Conservation (phyloP, 768 basidiomycete species). For the Boletus reticuloceps region DNA sequence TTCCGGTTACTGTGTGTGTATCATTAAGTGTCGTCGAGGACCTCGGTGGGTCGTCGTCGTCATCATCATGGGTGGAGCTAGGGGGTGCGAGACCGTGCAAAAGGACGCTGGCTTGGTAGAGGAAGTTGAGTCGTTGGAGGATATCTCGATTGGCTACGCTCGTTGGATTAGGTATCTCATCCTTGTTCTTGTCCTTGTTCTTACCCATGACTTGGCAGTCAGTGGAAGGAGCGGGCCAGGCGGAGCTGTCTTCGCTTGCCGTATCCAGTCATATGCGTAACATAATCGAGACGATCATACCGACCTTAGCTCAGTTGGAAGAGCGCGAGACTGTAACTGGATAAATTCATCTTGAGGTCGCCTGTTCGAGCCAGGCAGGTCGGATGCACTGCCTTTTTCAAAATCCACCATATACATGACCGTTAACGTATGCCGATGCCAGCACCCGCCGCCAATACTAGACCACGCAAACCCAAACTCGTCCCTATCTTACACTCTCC, state of each 20-base stretch:
- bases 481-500: no score
- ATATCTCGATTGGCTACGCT: conserved; percentile 68
- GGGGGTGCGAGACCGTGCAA: conserved; percentile 40
- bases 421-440: no score
- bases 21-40: neutral
- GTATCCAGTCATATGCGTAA: neutral
- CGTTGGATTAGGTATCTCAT: conserved; percentile 54
- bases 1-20: neutral
- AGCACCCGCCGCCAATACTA: no score
- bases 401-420: no score
- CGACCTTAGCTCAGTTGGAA: conserved; percentile 45
- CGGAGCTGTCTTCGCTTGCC: no score
- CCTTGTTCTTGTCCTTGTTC: conserved; percentile 54
- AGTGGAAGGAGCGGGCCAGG: no score
- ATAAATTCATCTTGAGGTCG: conserved; percentile 39
- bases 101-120: conserved; percentile 78
- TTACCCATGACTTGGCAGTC: conserved; percentile 55
- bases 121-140: conserved; percentile 80
- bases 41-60: neutral
- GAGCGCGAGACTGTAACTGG: conserved; percentile 47
- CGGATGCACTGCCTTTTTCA: no score
- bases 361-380: conserved; percentile 40
- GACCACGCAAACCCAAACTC: no score
- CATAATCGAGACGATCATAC: neutral
- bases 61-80: neutral